These are phyloP conservation scores for Globisporangium cystogenes DNA, from an alignment of 352 stramenopile species.

Conservation along the genomic window DNA sequence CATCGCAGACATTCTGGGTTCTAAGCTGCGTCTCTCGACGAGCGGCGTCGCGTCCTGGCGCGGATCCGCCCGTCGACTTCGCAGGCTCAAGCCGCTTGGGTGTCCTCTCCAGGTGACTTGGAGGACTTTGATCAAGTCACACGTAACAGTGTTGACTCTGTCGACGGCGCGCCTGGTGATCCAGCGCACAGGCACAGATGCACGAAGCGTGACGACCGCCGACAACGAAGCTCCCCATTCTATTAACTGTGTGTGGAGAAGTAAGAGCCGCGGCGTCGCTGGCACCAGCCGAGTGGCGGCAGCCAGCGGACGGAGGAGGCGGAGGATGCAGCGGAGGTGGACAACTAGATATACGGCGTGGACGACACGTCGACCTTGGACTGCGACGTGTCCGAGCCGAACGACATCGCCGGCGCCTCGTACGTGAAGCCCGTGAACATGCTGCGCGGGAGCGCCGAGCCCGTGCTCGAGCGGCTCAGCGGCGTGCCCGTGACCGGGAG, in stretches of 20 bases:
- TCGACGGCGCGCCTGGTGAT: no score
- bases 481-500: slow-evolving; percentile 77
- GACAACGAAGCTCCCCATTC: not conserved
- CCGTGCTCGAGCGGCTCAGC: slow-evolving; percentile 59
- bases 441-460: slow-evolving; percentile 59
- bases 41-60: no score
- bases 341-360: slow-evolving; percentile 81
- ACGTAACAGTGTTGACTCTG: no score
- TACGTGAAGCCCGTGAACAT: slow-evolving; percentile 89
- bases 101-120: no score
- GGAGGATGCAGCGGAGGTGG: not conserved
- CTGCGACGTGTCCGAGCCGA: slow-evolving; percentile 83
- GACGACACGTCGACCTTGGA: slow-evolving; percentile 82
- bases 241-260: not conserved
- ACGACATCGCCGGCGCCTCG: slow-evolving; percentile 76
- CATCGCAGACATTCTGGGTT: no score
- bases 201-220: no score
- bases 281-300: not conserved
- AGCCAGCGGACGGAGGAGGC: not conserved
- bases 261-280: not conserved
- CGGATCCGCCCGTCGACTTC: no score
- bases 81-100: no score
- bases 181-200: no score
- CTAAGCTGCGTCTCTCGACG: no score
- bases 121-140: no score